Conservation (phyloP, 495 filamentous ascomycete genomes). For the Penicillium crystallinum region DNA sequence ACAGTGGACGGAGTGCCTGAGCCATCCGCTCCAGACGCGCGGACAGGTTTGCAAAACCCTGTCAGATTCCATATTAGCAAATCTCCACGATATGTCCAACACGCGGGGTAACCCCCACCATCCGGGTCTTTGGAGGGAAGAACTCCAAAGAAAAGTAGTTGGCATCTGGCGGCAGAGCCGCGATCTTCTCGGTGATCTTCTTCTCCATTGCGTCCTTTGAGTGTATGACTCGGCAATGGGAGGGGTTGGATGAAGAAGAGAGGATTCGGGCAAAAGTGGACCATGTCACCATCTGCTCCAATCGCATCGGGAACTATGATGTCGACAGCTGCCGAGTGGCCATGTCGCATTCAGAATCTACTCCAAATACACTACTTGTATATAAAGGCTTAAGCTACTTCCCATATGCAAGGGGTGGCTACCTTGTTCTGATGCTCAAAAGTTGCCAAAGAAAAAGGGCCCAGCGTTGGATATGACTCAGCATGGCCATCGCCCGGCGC, state of each 20-base stretch:
- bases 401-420: background rate
- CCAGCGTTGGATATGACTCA: conserved; percentile 19
- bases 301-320: conserved; percentile 19
- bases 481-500: conserved; percentile 2
- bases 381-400: background rate
- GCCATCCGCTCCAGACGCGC: conserved; percentile 94
- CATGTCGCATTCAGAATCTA: conserved; percentile 8
- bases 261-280: conserved; percentile 25
- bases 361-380: background rate
- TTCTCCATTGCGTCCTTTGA: conserved; percentile 46
- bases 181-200: conserved; percentile 95
- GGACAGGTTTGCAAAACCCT: conserved; percentile 87
- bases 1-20: conserved; percentile 79
- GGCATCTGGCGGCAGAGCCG: conserved; percentile 72
- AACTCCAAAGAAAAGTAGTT: conserved; percentile 97
- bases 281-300: conserved; percentile 11
- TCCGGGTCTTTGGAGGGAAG: conserved; percentile 94
- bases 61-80: conserved; percentile 7
- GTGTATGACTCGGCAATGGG: conserved; percentile 13
- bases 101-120: conserved; percentile 53
- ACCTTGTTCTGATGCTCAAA: background rate
- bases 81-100: conserved; percentile 8
- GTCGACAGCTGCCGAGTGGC: conserved; percentile 16
- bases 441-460: background rate
- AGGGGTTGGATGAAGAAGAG: conserved; percentile 13